phyloP scores from a whole-genome alignment of 352 stramenopile species.

The Globisporangium solare region DNA sequence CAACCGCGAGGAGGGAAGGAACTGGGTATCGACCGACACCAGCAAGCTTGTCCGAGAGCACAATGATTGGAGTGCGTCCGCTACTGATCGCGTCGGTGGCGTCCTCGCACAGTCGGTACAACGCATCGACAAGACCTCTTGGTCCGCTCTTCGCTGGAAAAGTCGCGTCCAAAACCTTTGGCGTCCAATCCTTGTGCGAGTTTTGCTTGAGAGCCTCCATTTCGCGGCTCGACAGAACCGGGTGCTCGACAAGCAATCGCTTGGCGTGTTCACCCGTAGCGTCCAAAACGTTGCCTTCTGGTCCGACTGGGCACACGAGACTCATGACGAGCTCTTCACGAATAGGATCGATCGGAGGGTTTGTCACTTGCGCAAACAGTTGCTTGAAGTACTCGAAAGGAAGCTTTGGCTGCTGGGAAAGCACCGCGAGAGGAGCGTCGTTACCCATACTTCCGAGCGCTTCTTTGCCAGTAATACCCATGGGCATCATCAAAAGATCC shows the following conservation, averaged over 20 bases:
- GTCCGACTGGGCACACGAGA: slow-evolving; percentile 93
- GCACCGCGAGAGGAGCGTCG: slow-evolving; percentile 91
- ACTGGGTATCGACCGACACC: slow-evolving; percentile 87
- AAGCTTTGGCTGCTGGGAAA: slow-evolving; percentile 91
- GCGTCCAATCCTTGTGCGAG: slow-evolving; percentile 49
- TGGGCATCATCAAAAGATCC: slow-evolving; percentile 94
- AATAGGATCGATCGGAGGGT: slow-evolving; percentile 97
- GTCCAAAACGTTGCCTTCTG: slow-evolving; percentile 93
- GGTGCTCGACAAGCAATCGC: slow-evolving; percentile 91
- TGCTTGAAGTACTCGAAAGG: slow-evolving; percentile 99
- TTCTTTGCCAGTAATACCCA: slow-evolving; percentile 93
- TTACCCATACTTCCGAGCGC: slow-evolving; percentile 95
- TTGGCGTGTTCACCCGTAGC: slow-evolving; percentile 64
- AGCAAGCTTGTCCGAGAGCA: slow-evolving; percentile 92
- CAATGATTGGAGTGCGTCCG: slow-evolving; percentile 63
- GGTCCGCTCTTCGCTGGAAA: slow-evolving; percentile 54
- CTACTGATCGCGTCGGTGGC: slow-evolving; percentile 90
- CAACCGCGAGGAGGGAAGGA: slow-evolving; percentile 92
- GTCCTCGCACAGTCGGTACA: slow-evolving; percentile 93
- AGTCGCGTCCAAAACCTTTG: slow-evolving; percentile 57
- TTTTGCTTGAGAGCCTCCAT: slow-evolving; percentile 91
- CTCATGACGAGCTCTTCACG: slow-evolving; percentile 97
- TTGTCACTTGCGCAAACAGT: slow-evolving; percentile 94
- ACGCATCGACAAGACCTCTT: slow-evolving; percentile 70
- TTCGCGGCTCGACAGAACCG: slow-evolving; percentile 90